Evolutionary conservation across 768 basidiomycete species (phyloP).

Genomic region (Rubroboletus satanas): DNA sequence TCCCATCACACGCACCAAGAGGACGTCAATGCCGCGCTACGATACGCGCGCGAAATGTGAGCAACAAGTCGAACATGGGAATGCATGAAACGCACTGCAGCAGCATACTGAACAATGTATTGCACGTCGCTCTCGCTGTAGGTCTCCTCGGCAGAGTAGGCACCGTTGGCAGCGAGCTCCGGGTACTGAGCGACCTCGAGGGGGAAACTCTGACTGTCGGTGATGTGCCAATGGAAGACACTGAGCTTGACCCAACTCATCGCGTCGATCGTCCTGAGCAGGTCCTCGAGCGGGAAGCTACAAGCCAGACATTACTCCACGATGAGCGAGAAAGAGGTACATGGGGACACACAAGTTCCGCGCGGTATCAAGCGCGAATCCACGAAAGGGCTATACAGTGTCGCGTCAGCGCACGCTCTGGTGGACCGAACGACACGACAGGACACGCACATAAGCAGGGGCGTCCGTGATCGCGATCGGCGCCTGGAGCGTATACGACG

Average conservation of each 20-base stretch:
- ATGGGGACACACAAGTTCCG: slow-evolving; percentile 37
- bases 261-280: slow-evolving; percentile 45
- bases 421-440: background rate
- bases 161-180: slow-evolving; percentile 57
- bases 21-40: slow-evolving; percentile 69
- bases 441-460: slow-evolving; percentile 41
- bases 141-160: slow-evolving; percentile 54
- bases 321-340: background rate
- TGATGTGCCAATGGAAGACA: slow-evolving; percentile 82
- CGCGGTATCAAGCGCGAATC: slow-evolving; percentile 44
- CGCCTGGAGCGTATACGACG: slow-evolving; percentile 37
- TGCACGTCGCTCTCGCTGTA: slow-evolving; percentile 58
- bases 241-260: slow-evolving; percentile 59
- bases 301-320: background rate
- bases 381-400: slow-evolving; percentile 33
- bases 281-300: slow-evolving; percentile 38
- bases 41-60: slow-evolving; percentile 6
- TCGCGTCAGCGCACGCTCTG: background rate
- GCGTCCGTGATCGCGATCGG: slow-evolving; percentile 42
- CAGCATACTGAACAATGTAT: slow-evolving; percentile 64
- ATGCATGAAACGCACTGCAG: slow-evolving; percentile 46
- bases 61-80: background rate
- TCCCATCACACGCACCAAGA: slow-evolving; percentile 37
- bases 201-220: slow-evolving; percentile 81
- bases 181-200: slow-evolving; percentile 59